Percentiles rank a stretch among this genome's conserved stretches.
Conservation (phyloP, 108 stramenopile genomes). For the Parietichytrium sp. region DNA sequence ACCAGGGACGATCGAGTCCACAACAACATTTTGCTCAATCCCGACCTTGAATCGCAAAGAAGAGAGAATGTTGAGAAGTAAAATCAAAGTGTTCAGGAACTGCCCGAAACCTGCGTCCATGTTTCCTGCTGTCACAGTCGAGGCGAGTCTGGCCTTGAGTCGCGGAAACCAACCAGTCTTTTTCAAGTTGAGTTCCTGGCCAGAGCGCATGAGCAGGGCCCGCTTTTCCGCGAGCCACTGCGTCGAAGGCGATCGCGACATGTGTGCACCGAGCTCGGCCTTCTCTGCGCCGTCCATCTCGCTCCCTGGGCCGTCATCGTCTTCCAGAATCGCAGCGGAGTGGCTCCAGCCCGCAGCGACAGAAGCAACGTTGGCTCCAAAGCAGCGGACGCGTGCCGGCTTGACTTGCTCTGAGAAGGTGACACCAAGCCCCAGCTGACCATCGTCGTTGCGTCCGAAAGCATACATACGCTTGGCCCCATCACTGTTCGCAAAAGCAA, state of each 20-base stretch:
- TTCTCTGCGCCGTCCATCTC: too few species aligned
- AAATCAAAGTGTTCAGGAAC: slow-evolving; percentile 31
- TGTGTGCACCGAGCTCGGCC: too few species aligned
- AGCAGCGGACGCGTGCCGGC: slow-evolving; percentile 6
- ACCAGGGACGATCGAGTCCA: slow-evolving; percentile 15
- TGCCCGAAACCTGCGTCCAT: slow-evolving; percentile 25
- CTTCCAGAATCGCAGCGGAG: background rate
- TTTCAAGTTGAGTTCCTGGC: too few species aligned
- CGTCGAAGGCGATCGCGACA: slow-evolving; percentile 22
- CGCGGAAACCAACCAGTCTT: background rate
- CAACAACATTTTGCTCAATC: background rate
- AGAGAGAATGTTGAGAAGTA: background rate
- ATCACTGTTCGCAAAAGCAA: background rate
- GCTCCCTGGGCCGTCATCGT: background rate
- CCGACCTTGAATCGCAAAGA: slow-evolving; percentile 30
- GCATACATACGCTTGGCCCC: slow-evolving; percentile 34
- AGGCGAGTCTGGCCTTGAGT: background rate
- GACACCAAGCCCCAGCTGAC: background rate
- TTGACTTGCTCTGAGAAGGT: background rate
- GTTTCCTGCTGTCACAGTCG: background rate
- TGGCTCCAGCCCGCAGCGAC: slow-evolving; percentile 25
- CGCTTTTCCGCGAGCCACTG: background rate
- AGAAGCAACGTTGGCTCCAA: background rate
- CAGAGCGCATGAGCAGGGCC: background rate
- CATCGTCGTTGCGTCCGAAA: slow-evolving; percentile 30